Percentiles rank a stretch among this genome's conserved stretches.
Evolutionary conservation across 139 green algal species (phyloP).

Genomic region (Haematococcus sp.): DNA sequence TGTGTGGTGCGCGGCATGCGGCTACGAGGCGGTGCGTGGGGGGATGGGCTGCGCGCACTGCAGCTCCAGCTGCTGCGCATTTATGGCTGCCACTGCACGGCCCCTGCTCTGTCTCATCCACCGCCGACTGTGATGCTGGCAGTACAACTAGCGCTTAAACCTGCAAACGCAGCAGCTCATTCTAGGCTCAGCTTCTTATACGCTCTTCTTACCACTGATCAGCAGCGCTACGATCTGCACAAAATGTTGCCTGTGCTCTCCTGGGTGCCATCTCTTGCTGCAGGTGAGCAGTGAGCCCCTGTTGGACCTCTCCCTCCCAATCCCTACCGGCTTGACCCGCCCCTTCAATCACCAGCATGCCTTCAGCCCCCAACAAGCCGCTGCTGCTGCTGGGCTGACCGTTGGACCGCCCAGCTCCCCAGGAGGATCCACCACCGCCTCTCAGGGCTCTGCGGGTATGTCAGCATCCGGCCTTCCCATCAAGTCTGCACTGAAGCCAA

Average conservation of each 20-base stretch:
- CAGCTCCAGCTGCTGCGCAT: not conserved
- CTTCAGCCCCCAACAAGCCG: not conserved
- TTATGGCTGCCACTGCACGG: not conserved
- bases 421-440: too few relatives aligned
- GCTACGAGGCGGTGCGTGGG: conserved; percentile 13
- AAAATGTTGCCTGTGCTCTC: not conserved
- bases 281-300: conserved; percentile 39
- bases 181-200: too few relatives aligned
- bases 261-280: not conserved
- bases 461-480: too few relatives aligned
- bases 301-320: conserved; percentile 60
- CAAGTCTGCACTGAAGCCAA: too few relatives aligned
- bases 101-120: not conserved
- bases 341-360: too few relatives aligned
- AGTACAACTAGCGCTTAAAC: too few relatives aligned
- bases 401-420: too few relatives aligned
- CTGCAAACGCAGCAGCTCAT: too few relatives aligned
- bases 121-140: too few relatives aligned
- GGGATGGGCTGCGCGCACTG: not conserved
- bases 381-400: too few relatives aligned
- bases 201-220: not conserved
- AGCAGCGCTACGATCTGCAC: too few relatives aligned
- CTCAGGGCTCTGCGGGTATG: too few relatives aligned
- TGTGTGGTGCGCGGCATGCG: conserved; percentile 45
- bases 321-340: conserved; percentile 26